phyloP scores from a whole-genome alignment of 2,329 filamentous ascomycete species.

The Colletotrichum spinosum region DNA sequence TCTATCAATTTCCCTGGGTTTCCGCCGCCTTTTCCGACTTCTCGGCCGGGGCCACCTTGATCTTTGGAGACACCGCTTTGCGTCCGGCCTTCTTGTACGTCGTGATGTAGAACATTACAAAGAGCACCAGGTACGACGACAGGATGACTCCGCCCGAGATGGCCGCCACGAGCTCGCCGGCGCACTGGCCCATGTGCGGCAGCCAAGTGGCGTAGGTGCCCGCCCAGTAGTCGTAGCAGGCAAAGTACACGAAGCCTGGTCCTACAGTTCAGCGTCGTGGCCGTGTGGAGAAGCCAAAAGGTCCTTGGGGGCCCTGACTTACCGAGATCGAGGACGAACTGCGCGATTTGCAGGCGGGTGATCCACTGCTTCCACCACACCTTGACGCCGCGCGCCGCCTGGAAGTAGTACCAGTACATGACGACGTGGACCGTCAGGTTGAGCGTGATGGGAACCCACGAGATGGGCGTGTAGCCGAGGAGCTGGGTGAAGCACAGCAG shows the following conservation, averaged over 20 bases:
- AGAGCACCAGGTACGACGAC: conserved; percentile 80
- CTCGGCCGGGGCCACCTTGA: not conserved
- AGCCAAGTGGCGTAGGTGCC: conserved; percentile 77
- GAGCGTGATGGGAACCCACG: conserved; percentile 86
- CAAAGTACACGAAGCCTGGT: conserved; percentile 67
- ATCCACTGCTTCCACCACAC: conserved; percentile 99
- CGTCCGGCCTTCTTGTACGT: conserved; percentile 39
- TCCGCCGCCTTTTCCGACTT: not conserved
- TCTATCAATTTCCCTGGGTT: too few species aligned
- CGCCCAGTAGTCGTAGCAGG: conserved; percentile 82
- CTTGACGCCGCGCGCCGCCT: conserved; percentile 85
- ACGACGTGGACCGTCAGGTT: conserved; percentile 89
- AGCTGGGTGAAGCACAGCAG: conserved; percentile 92
- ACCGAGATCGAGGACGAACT: conserved; percentile 91
- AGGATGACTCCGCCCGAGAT: conserved; percentile 79
- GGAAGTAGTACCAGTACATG: conserved; percentile 99
- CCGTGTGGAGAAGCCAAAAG: conserved; percentile 2
- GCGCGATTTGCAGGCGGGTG: conserved; percentile 87
- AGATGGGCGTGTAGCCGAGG: conserved; percentile 84
- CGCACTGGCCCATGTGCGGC: conserved; percentile 77
- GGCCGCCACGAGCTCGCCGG: conserved; percentile 83
- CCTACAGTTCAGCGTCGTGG: not conserved
- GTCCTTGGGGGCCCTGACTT: conserved; percentile 48
- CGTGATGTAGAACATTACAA: conserved; percentile 82
- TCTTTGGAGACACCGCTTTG: conserved; percentile 4